Evolutionary conservation across 768 basidiomycete species (phyloP), one percentile per base, ranked within the genome.

Genomic region (Russula abietina): DNA sequence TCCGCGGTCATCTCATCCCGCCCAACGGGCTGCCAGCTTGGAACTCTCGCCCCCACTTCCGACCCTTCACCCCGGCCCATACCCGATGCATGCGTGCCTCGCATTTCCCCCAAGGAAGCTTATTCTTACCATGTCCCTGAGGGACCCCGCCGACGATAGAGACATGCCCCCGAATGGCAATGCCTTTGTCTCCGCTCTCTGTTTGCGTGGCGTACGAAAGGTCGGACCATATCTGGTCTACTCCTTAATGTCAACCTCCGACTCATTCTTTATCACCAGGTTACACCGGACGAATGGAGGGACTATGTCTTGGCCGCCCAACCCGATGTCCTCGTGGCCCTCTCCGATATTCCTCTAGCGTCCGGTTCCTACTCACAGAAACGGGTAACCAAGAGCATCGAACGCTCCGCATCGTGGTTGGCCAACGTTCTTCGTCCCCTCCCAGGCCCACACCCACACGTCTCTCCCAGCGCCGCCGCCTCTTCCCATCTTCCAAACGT

Each of bases 131-230:
- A 75, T 91, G 69, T 79, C 83, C 2, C 74, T 85, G 11, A 78
- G 91, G 22, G 84, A 93, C 75, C 87, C 88, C 0, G 72, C 75
- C 45, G 85, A 90, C 71, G 75, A 72, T 6, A 74, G 81, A 49
- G 84, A 84, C 65, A 86, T 90, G 81, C 90, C 91, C 0, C 76
- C 89, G 0, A 93, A 91, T 65, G 83, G 85, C 3, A 82, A 84
- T 39, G 67, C 76, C 7, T 75, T 80, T 64, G 73, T 90, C 12
- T 78, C 80, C 3, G 84, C 83, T 0, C 75, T 78, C 36, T 85
- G 85, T 57, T 72, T 87, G 30, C 77, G 89, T 11, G 91, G 91
- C 10, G 83, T 91, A 1, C 80, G 83, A 28, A 88, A 86, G 83
- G 89, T 87, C 36, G n/a, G 28, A 75, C 59, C 52, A 45, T 30